Evolutionary conservation across 2,329 filamentous ascomycete genomes (phyloP).

Genomic region (Saccharata proteae): DNA sequence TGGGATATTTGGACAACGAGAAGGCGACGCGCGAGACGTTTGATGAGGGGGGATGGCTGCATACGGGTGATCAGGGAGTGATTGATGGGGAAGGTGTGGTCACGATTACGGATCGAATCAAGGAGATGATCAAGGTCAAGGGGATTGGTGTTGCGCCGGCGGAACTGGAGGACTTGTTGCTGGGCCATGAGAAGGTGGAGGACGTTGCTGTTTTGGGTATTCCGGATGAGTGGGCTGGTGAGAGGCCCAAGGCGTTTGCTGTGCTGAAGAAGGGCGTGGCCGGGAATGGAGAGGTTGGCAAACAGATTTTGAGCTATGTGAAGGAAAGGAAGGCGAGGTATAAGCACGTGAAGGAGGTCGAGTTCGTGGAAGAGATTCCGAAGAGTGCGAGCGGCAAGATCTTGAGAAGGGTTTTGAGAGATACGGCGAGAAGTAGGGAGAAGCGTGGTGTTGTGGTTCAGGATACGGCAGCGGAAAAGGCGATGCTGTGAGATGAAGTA

Average conservation of each 20-base stretch:
- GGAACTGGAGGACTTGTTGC: constrained; percentile 50
- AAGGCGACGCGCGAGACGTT: constrained; percentile 33
- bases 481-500: too few species aligned
- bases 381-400: constrained; percentile 38
- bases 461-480: constrained; percentile 15
- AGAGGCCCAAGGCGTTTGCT: constrained; percentile 34
- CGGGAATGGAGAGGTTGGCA: constrained; percentile 20
- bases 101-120: constrained; percentile 49
- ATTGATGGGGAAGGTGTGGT: constrained; percentile 46
- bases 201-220: constrained; percentile 46
- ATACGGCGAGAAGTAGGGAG: constrained; percentile 26
- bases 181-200: constrained; percentile 43
- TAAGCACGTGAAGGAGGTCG: constrained; percentile 34
- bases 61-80: constrained; percentile 46
- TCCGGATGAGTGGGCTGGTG: constrained; percentile 39
- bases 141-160: constrained; percentile 51
- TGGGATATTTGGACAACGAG: constrained; percentile 37
- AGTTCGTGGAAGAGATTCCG: constrained; percentile 35
- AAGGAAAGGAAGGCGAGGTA: constrained; percentile 33
- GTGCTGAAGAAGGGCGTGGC: constrained; percentile 25
- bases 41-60: constrained; percentile 38
- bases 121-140: constrained; percentile 59
- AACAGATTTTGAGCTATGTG: constrained; percentile 31
- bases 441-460: constrained; percentile 16
- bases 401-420: constrained; percentile 31